phyloP scores from a whole-genome alignment of 1,284 basidiomycete genomes.

The Marasmius tenuissimus region DNA sequence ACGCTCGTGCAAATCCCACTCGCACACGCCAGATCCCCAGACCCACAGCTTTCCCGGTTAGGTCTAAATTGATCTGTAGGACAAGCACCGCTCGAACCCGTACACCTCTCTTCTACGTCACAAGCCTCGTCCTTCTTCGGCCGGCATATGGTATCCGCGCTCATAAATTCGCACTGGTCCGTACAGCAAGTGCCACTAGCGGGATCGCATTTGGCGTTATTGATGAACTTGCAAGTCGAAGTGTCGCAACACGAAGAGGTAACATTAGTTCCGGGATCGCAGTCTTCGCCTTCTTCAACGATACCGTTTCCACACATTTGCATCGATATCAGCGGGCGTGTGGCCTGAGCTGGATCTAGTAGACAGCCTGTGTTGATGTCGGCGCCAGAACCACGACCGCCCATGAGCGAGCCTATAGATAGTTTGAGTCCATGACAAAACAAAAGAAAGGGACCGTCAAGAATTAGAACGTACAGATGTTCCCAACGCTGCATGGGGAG shows the following conservation, averaged over 20 bases:
- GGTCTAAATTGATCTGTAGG: slow-evolving; percentile 66
- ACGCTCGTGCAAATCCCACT: slow-evolving; percentile 82
- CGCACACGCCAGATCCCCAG: slow-evolving; percentile 70
- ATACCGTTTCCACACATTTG: slow-evolving; percentile 84
- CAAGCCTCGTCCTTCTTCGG: slow-evolving; percentile 68
- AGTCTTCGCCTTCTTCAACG: slow-evolving; percentile 78
- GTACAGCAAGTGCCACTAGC: slow-evolving; percentile 80
- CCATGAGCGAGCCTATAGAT: slow-evolving; percentile 57
- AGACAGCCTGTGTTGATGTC: slow-evolving; percentile 62
- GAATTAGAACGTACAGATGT: slow-evolving; percentile 65
- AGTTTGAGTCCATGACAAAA: neutral
- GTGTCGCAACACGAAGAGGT: slow-evolving; percentile 76
- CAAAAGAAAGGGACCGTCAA: neutral
- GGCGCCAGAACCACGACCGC: slow-evolving; percentile 24
- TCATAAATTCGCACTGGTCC: slow-evolving; percentile 64
- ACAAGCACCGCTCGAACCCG: slow-evolving; percentile 73
- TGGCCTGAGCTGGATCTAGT: slow-evolving; percentile 47
- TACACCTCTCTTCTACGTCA: slow-evolving; percentile 80
- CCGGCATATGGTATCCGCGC: slow-evolving; percentile 69
- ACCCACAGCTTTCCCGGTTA: slow-evolving; percentile 64
- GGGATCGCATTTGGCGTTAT: slow-evolving; percentile 80
- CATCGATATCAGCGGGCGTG: slow-evolving; percentile 51
- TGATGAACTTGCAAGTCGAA: slow-evolving; percentile 75
- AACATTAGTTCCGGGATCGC: slow-evolving; percentile 29
- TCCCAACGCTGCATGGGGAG: slow-evolving; percentile 82